Evolutionary conservation across 129 eudicot species (phyloP).

Genomic region (Erigeron canadensis): DNA sequence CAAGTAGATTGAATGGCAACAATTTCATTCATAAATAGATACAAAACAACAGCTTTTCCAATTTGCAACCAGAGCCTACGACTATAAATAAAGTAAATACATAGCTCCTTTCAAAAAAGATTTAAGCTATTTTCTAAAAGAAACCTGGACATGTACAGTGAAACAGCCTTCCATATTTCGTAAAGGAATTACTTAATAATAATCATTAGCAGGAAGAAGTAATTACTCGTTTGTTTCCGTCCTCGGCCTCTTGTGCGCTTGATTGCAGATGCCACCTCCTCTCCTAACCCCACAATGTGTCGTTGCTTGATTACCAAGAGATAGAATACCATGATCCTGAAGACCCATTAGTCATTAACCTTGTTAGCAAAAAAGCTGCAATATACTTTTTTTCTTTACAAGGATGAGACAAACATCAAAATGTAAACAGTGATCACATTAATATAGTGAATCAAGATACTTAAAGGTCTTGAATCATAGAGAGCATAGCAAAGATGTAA

Average conservation of each 20-base stretch:
- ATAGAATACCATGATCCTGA: constrained; percentile 40
- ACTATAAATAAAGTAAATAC: constrained; percentile 19
- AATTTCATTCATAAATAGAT: constrained; percentile 5
- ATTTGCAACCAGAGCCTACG: constrained; percentile 30
- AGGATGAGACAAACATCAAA: not conserved
- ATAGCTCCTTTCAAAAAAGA: constrained; percentile 3
- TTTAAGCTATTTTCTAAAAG: constrained; percentile 12
- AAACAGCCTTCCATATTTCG: constrained; percentile 11
- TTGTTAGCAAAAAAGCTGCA: not conserved
- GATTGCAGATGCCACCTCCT: constrained; percentile 31
- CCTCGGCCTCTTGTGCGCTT: constrained; percentile 41
- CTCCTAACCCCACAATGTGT: constrained; percentile 24
- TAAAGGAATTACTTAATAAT: constrained; percentile 1
- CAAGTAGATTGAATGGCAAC: not conserved
- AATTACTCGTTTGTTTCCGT: constrained; percentile 38
- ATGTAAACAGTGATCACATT: too few relatives aligned
- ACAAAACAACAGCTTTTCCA: constrained; percentile 37
- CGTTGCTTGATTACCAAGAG: constrained; percentile 31
- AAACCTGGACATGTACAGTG: constrained; percentile 30
- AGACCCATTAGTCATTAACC: not conserved
- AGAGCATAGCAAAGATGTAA: too few relatives aligned
- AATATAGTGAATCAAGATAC: too few relatives aligned
- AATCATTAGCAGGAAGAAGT: constrained; percentile 2
- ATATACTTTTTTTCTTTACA: not conserved
- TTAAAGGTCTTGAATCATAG: too few relatives aligned